Evolutionary conservation across 306 rosid genomes (phyloP), one percentile per base, ranked within the genome.

Genomic region (Oemleria cerasiformis): DNA sequence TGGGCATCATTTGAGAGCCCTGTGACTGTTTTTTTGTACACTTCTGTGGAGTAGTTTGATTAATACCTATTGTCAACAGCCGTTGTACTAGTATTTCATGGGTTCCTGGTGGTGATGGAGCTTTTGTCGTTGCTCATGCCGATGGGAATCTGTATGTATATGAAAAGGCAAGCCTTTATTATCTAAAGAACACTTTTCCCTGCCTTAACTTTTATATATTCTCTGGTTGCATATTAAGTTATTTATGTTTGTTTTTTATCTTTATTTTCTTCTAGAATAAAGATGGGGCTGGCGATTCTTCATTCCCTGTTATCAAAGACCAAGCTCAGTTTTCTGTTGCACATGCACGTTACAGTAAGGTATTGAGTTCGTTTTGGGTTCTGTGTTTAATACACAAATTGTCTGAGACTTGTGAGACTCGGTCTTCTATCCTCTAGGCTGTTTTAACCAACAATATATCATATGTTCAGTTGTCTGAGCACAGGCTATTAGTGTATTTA

Each of bases 331-430:
- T 95, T 85, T 88, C 96, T 70, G 95, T 91, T 80, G 71, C 92
- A 5, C 97, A 94, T 84, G 97, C 99, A 68, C 97, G 99, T 66
- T 84, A 92, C 75, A 94, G 86, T 79, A 94, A 94, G 97, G 99
- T 94, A 82, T 72, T 74, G 67, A 75, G 61, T 72, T 65, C 10
- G 7, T 42, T 40, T 68, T 53, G 14, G 44, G 50, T 42, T 14
- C 40, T 39, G 49, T 20, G 38, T 39, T 68, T 68, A 51, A 11
- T n/a, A 36, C 5, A 5, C 15, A 21, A 14, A 13, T 1, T 12
- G 7, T 68, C 16, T 13, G 36, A 20, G 21, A 68, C 39, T 50
- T 39, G 62, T 38, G 73, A 38, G 14, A 51, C 50, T 53, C 49
- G 19, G 19, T 38, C 72, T 39, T 51, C 62, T 50, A 51, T 51